A percentile compares a stretch with the other conserved stretches of the same genome.
phyloP scores from a whole-genome alignment of 2,329 filamentous ascomycete genomes.

The Aschersonia sp. region DNA sequence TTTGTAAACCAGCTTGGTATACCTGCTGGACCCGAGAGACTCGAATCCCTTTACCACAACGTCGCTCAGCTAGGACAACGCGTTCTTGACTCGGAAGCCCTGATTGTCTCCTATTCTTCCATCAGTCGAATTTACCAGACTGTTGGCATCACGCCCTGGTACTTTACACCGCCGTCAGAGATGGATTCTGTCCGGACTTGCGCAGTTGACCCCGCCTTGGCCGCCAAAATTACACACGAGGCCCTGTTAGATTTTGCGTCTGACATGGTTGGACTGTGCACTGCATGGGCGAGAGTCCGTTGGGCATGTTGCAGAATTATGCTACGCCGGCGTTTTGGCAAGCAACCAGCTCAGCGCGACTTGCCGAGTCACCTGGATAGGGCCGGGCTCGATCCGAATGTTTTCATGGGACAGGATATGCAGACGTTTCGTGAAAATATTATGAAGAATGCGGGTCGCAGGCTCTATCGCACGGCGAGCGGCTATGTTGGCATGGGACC shows the following conservation, averaged over 20 bases:
- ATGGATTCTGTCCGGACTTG: constrained; percentile 6
- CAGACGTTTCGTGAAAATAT: constrained; percentile 6
- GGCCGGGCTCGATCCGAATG: too few species aligned
- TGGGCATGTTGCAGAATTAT: constrained; percentile 1
- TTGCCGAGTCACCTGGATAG: constrained; percentile 4
- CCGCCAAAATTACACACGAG: constrained; percentile 1
- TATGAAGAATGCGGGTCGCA: constrained; percentile 7
- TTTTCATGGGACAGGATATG: constrained; percentile 1
- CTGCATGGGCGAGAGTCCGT: constrained; percentile 4
- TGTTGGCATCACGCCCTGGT: constrained; percentile 11
- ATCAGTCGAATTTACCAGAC: constrained; percentile 10
- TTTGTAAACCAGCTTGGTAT: too few species aligned
- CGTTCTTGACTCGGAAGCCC: constrained; percentile 5
- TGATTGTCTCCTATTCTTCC: constrained; percentile 2
- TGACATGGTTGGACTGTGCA: constrained; percentile 5
- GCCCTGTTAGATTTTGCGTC: constrained; percentile 5
- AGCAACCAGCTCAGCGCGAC: constrained; percentile 3
- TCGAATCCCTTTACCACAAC: too few species aligned
- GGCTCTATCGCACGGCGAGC: constrained; percentile 13
- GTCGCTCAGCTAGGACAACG: constrained; percentile 3
- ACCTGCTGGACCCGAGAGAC: too few species aligned
- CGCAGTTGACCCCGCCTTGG: constrained; percentile 6
- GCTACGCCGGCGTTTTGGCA: constrained; percentile 5
- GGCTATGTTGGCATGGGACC: constrained; percentile 16
- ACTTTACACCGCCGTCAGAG: constrained; percentile 8